Evolutionary conservation across 2,329 filamentous ascomycete species (phyloP), one percentile per base, ranked within the genome.

Genomic region (Microsporum ferrugineum): DNA sequence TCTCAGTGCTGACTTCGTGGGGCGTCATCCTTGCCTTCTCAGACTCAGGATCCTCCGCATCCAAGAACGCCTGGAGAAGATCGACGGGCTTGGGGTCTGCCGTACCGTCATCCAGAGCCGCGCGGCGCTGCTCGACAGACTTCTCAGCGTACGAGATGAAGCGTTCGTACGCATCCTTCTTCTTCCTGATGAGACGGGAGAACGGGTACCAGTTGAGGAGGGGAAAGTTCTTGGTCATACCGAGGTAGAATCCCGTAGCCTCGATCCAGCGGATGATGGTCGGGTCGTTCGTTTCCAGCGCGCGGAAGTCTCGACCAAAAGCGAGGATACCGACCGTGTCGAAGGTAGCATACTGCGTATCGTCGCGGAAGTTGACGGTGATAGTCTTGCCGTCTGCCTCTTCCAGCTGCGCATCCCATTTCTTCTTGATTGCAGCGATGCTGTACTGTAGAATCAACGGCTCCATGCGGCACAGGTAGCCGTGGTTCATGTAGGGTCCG

Each of bases 221-320:
- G 27, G 56, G 56, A 39, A 58, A 58, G 38, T 58, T 58, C 38
- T 58, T 58, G 31, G 56, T 58, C 56, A 58, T 58, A 3, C 56
- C 56, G 5, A 58, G 38, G 27, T 58, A 58, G 27, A 58, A 58
- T 36, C 56, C 56, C n/a, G 56, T 58, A 27, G 56, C 56, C 38
- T 58, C 56, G 27, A 58, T 58, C 56, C 56, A 58, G 5, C 38
- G 33, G n/a, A 58, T 58, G 27, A 58, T 39, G 14, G 56, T 58
- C 10, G 33, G 56, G 38, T 58, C 56, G 56, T 58, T 38, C 31
- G 33, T 58, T 17, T 36, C 56, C 56, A 58, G 31, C 14, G 56
- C 56, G 38, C 38, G 14, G 38, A 58, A 58, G 36, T 58, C 33
- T 27, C 56, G 33, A 38, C 56, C 56, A 39, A 58, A 58, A 2